These are phyloP conservation scores for Penicillium sp. DNA, from an alignment of 2,329 filamentous ascomycete species.

Conservation along the genomic window DNA sequence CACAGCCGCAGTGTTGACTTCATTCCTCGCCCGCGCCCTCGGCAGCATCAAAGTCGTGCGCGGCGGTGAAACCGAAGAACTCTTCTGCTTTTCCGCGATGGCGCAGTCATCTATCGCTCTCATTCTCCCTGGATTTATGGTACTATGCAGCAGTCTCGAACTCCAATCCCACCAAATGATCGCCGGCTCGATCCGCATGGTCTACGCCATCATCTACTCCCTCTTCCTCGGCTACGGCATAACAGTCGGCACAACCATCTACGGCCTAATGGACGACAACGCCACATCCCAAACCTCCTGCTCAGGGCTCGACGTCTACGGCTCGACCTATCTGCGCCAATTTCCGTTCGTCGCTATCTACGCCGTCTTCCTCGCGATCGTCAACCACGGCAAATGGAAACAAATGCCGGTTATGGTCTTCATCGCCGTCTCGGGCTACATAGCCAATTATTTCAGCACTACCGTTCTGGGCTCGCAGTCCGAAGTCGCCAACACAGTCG, in stretches of 20 bases:
- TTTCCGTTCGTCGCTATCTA: conserved; percentile 78
- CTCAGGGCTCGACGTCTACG: conserved; percentile 54
- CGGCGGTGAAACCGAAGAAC: conserved; percentile 36
- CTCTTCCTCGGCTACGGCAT: conserved; percentile 74
- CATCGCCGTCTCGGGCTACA: conserved; percentile 74
- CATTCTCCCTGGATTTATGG: conserved; percentile 70
- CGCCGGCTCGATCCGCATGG: conserved; percentile 73
- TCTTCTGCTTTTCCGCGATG: conserved; percentile 73
- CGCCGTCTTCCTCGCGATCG: conserved; percentile 72
- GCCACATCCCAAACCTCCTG: conserved; percentile 56
- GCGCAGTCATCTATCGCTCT: conserved; percentile 73
- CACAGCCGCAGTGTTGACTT: conserved; percentile 65
- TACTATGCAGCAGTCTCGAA: conserved; percentile 65
- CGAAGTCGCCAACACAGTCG: conserved; percentile 77
- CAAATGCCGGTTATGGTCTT: conserved; percentile 77
- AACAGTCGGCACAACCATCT: conserved; percentile 66
- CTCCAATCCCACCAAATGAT: conserved; percentile 71
- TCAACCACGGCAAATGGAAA: conserved; percentile 81
- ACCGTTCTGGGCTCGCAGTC: conserved; percentile 69
- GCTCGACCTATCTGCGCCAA: conserved; percentile 48
- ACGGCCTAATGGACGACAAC: conserved; percentile 60
- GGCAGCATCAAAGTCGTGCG: conserved; percentile 61
- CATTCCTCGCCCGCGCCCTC: conserved; percentile 68
- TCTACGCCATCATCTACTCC: conserved; percentile 74
- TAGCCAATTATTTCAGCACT: conserved; percentile 75